Evolutionary conservation across 768 basidiomycete genomes (phyloP).

Genomic region (Boletus insuetus): DNA sequence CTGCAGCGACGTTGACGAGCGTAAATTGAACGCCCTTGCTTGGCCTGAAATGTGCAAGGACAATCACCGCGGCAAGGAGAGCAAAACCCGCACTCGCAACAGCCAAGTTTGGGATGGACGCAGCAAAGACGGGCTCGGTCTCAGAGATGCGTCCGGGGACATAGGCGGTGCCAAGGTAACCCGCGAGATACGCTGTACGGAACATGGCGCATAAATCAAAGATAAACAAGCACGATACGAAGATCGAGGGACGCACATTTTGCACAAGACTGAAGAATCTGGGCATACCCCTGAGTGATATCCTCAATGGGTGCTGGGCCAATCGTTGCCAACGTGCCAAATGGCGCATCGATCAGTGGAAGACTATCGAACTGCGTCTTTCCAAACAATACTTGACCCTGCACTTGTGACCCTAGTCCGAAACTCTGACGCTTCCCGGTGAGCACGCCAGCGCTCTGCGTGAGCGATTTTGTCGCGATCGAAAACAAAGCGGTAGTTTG

Average conservation of each 20-base stretch:
- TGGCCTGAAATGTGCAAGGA: slow-evolving; percentile 23
- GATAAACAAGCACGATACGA: not conserved
- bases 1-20: slow-evolving; percentile 20
- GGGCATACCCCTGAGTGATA: slow-evolving; percentile 20
- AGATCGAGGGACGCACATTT: slow-evolving; percentile 14
- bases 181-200: slow-evolving; percentile 14
- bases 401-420: slow-evolving; percentile 17
- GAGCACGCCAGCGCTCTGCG: slow-evolving; percentile 1
- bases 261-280: slow-evolving; percentile 17
- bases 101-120: slow-evolving; percentile 27
- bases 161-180: slow-evolving; percentile 27
- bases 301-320: slow-evolving; percentile 3
- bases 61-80: slow-evolving; percentile 18
- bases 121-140: slow-evolving; percentile 21
- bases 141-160: slow-evolving; percentile 28
- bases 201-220: not conserved
- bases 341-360: not conserved
- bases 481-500: slow-evolving; percentile 26
- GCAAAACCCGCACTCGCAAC: slow-evolving; percentile 22
- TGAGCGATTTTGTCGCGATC: slow-evolving; percentile 13
- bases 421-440: not conserved
- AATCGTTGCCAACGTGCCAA: slow-evolving; percentile 1
- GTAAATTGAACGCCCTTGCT: slow-evolving; percentile 24
- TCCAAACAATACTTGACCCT: slow-evolving; percentile 22
- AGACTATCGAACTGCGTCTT: slow-evolving; percentile 10